A percentile compares a stretch with the other conserved stretches of the same genome.
These are phyloP conservation scores for Heracleum sosnowskyi DNA, from an alignment of 129 eudicot genomes.

Conservation along the genomic window DNA sequence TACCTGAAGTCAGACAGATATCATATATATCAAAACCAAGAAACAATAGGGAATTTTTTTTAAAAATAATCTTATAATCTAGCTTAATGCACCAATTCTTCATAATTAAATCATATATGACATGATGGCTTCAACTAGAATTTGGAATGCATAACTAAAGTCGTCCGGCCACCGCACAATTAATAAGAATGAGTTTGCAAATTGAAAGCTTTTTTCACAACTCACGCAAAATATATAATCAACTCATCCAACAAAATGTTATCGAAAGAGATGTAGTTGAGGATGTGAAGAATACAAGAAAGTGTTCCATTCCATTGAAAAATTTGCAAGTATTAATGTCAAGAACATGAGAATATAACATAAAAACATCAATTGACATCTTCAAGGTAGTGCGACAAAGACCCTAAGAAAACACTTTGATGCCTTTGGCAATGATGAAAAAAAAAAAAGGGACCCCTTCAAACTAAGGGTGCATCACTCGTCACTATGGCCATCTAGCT, in stretches of 20 bases:
- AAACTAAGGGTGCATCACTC: neutral
- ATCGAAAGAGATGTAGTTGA: neutral
- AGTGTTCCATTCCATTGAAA: neutral
- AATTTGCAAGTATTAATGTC: neutral
- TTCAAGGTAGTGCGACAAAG: no score
- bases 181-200: neutral
- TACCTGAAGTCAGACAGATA: constrained; percentile 39
- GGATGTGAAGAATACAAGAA: neutral
- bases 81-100: no score
- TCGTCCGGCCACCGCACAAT: no score
- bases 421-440: neutral
- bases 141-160: no score
- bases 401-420: neutral
- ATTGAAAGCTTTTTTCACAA: neutral
- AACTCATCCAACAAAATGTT: neutral
- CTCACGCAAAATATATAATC: neutral
- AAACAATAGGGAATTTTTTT: neutral
- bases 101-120: no score
- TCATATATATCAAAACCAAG: neutral
- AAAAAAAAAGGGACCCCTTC: neutral
- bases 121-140: no score
- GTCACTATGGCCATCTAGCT: neutral
- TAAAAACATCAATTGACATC: neutral
- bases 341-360: neutral
- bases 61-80: no score